Percentiles rank a stretch among this genome's conserved stretches.
phyloP scores from a whole-genome alignment of 441 rosid species.

The Theobroma grandiflorum region DNA sequence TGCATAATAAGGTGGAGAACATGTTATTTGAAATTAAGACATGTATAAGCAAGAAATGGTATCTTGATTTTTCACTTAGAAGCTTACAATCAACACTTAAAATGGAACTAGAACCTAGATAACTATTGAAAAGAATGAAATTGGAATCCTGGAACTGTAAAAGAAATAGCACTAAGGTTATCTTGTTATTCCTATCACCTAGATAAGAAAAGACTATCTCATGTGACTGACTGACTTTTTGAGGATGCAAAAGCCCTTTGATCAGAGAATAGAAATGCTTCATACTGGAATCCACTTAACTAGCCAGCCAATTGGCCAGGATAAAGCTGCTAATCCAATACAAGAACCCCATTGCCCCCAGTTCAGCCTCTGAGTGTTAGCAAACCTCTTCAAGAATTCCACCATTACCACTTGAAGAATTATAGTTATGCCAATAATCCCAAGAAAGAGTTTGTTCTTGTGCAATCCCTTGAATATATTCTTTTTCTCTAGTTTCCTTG shows the following conservation, averaged over 20 bases:
- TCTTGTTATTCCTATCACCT: neutral
- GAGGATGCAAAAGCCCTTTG: slow-evolving; percentile 15
- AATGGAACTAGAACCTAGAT: neutral
- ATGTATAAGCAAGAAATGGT: neutral
- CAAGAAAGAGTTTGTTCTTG: slow-evolving; percentile 40
- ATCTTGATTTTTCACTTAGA: slow-evolving; percentile 2
- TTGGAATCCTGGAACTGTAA: neutral
- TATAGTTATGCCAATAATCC: slow-evolving; percentile 43
- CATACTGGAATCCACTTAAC: slow-evolving; percentile 51
- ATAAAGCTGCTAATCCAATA: slow-evolving; percentile 44
- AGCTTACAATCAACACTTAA: neutral
- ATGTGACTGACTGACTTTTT: neutral
- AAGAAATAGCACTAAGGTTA: neutral
- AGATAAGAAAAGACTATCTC: neutral
- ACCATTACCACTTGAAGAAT: slow-evolving; percentile 52
- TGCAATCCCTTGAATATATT: slow-evolving; percentile 51
- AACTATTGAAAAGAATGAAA: neutral
- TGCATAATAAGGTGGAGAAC: neutral
- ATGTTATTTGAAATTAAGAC: neutral
- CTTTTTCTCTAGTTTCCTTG: slow-evolving; percentile 52
- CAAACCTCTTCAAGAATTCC: slow-evolving; percentile 52
- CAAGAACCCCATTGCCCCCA: slow-evolving; percentile 55
- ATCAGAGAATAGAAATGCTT: slow-evolving; percentile 11
- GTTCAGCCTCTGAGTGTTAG: slow-evolving; percentile 50
- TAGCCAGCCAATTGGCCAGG: slow-evolving; percentile 54